Base-by-base conservation (phyloP, 345 rosid genomes). In the Syzygium oleosum region DNA sequence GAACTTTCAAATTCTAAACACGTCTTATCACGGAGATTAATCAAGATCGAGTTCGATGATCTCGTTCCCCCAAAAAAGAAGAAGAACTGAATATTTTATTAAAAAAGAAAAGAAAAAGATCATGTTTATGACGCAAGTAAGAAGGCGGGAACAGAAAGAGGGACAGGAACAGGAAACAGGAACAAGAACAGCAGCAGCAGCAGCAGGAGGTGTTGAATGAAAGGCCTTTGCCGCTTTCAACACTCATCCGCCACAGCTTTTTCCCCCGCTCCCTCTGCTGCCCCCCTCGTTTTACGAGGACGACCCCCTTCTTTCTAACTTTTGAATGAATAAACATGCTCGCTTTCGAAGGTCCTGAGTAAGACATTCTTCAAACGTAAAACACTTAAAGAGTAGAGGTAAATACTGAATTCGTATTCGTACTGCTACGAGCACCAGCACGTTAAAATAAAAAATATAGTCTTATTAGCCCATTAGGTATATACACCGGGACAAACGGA, bases 51-150 rank as follows among this genome's bases (percentile, higher is more conserved):
- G 73, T 23, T 52, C 31, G 41, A 38, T 51, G 55, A 86, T 59
- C 41, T 52, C 7, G 15, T 1, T 34, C 41, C 46, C 43, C 56
- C 4, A 38, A 68, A 34, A 68, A 34, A 31, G 21, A 17, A 41
- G 9, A 34, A 31, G 46, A 43, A 43, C 46, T 43, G 46, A 43
- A 43, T 43, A 43, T 43, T 43, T 43, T 43, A 43, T 43, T 43
- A 43, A 43, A 43, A 43, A 43, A 43, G 46, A 43, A 43, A 43
- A 43, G 46, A 43, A 43, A 43, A 43, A 43, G 46, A 43, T 43
- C 46, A 43, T 6, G 46, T 43, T 73, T 91, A 88, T 90, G 94
- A 93, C 92, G 92, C 93, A 90, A 88, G 91, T 91, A 91, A 90
- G 91, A 89, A 58, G 41, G 86, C 87, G 85, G 87, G 85, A 90